Evolutionary conservation across 83 land plant genomes (phyloP).

Genomic region (Diphasiastrum complanatum): DNA sequence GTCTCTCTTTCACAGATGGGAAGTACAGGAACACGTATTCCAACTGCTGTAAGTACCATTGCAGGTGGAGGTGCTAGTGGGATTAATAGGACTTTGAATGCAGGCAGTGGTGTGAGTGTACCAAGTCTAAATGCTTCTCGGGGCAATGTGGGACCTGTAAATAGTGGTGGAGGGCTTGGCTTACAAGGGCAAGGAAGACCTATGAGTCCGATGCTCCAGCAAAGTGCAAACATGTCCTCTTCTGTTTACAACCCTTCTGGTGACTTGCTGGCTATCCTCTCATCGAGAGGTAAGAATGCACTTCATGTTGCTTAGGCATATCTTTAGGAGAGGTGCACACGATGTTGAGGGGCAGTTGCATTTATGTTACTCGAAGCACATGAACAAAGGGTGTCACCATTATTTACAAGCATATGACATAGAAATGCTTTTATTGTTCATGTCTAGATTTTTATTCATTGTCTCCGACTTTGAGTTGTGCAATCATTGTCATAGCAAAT

Average conservation of each 20-base stretch:
- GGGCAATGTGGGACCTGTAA: constrained; percentile 27
- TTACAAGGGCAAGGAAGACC: constrained; percentile 27
- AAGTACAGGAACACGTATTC: constrained; percentile 15
- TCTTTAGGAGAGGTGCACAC: too few relatives aligned
- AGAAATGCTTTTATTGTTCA: too few relatives aligned
- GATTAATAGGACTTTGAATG: constrained; percentile 23
- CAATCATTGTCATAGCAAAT: too few relatives aligned
- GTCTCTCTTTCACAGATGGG: constrained; percentile 20
- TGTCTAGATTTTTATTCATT: too few relatives aligned
- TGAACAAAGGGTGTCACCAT: too few relatives aligned
- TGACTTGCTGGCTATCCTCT: constrained; percentile 33
- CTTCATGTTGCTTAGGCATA: too few relatives aligned
- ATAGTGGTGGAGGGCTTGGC: constrained; percentile 31
- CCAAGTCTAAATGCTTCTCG: constrained; percentile 30
- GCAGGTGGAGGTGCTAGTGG: constrained; percentile 25
- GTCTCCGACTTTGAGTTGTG: too few relatives aligned
- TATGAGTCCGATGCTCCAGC: constrained; percentile 28
- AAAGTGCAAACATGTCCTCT: constrained; percentile 32
- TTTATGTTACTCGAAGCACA: too few relatives aligned
- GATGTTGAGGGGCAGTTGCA: too few relatives aligned
- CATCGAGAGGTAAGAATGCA: too few relatives aligned
- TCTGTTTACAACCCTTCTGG: constrained; percentile 32
- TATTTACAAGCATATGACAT: too few relatives aligned
- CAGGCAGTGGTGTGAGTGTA: constrained; percentile 26
- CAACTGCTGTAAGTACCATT: constrained; percentile 12